phyloP scores from a whole-genome alignment of 2,329 filamentous ascomycete genomes.

The Fusarium nodosum region DNA sequence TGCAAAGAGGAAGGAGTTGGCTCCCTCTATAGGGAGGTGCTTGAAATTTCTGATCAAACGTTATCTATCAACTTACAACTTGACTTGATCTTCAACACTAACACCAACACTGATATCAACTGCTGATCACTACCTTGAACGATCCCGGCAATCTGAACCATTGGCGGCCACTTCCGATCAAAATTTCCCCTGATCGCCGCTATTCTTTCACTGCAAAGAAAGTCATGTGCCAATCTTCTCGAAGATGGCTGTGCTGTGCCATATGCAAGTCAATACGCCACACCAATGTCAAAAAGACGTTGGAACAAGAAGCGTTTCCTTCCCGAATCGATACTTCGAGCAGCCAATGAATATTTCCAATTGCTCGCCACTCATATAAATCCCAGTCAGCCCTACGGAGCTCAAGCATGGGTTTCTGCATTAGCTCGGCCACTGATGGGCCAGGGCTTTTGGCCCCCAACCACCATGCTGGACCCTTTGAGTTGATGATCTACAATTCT shows the following conservation, averaged over 20 bases:
- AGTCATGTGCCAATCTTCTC: conserved; percentile 24
- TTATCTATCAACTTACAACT: conserved; percentile 16
- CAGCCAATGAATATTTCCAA: conserved; percentile 25
- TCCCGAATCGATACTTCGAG: conserved; percentile 8
- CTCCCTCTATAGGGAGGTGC: conserved; percentile 24
- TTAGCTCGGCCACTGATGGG: conserved; percentile 47
- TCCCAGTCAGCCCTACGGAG: conserved; percentile 48
- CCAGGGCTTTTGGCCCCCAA: conserved; percentile 45
- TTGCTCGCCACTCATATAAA: conserved; percentile 34
- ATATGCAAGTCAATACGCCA: conserved; percentile 27
- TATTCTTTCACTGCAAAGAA: conserved; percentile 2
- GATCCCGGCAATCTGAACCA: conserved; percentile 25
- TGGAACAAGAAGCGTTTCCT: conserved; percentile 23
- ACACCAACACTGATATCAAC: not conserved
- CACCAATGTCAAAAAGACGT: conserved; percentile 12
- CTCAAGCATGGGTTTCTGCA: conserved; percentile 39
- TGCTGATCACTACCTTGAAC: conserved; percentile 5
- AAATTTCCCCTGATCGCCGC: conserved; percentile 11
- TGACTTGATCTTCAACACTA: not conserved
- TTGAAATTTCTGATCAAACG: conserved; percentile 25
- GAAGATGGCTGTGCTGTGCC: conserved; percentile 17
- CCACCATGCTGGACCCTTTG: conserved; percentile 32
- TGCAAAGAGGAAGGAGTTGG: conserved; percentile 4
- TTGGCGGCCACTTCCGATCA: conserved; percentile 26
- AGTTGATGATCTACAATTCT: conserved; percentile 42